Evolutionary conservation across 805 yeast genomes (phyloP), one percentile per base, ranked within the genome.

Genomic region (Yarrowia sp.): DNA sequence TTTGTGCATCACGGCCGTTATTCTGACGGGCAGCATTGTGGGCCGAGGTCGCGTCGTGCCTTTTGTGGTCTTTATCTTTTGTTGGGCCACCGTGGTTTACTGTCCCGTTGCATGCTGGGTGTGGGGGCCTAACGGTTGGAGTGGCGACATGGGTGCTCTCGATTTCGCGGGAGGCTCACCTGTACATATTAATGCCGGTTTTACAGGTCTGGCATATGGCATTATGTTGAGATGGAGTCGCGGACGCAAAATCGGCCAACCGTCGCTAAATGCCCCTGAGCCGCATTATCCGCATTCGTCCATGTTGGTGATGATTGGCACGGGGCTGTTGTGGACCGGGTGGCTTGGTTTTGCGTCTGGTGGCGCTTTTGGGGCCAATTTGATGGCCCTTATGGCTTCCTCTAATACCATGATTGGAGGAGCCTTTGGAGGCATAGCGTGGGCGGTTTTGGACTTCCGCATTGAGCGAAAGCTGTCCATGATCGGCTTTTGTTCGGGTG

Each of bases 401-500:
- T 48, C 82, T 44, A 83, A 84, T 69, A 83, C 87, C 4, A 80
- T 82, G 68, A 70, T 83, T 17, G 83, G 85, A 0, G 84, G 86
- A 1, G 74, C 82, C 0, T 74, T 76, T 66, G 85, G 85, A 6
- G 77, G 79, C 28, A 67, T 81, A 40, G 71, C 81, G 3, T 83
- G 81, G 75, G 77, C 79, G 32, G 61, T 75, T 2, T 72, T 78
- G 56, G 86, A 84, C 71, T 77, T 72, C 63, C 26, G 76, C 2
- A 74, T 86, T 62, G 95, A 92, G 66, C 88, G 87, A 66, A 89
- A 90, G 74, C 91, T 96, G 93, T 90, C 97, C 65, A 86, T 96
- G 28, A 92, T 91, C 64, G 98, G 98, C 69, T 82, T 93, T 76
- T 92, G 98, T 77, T 87, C 92, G 62, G 99, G 99, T 72, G 88